phyloP scores from a whole-genome alignment of 2,329 filamentous ascomycete species.

The Thelonectria olida region DNA sequence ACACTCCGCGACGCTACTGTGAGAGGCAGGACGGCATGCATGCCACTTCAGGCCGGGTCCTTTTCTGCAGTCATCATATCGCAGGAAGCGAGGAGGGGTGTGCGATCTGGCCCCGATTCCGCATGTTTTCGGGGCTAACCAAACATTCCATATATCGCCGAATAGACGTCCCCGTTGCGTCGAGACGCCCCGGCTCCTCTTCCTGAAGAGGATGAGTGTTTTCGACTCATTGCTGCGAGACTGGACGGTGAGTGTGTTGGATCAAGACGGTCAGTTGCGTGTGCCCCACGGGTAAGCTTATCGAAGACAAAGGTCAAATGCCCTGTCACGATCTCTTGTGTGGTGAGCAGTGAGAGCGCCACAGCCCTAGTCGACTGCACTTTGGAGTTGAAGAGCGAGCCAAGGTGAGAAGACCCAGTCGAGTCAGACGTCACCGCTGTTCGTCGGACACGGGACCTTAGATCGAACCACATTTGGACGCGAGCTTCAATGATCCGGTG shows the following conservation, averaged over 20 bases:
- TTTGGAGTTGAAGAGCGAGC: neutral
- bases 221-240: too few relatives aligned
- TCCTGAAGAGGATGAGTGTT: too few relatives aligned
- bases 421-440: neutral
- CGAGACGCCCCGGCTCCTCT: too few relatives aligned
- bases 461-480: neutral
- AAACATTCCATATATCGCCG: neutral
- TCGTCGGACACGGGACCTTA: neutral
- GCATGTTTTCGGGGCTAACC: slow-evolving; percentile 4
- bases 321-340: neutral
- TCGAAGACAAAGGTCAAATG: slow-evolving; percentile 4
- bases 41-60: slow-evolving; percentile 8
- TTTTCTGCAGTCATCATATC: slow-evolving; percentile 21
- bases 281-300: slow-evolving; percentile 11
- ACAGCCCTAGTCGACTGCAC: neutral
- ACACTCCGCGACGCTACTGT: neutral
- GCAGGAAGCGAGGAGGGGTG: slow-evolving; percentile 5
- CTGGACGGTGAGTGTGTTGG: too few relatives aligned
- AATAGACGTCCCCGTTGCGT: neutral
- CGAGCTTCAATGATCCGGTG: neutral
- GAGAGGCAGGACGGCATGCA: slow-evolving; percentile 11
- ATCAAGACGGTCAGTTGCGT: neutral
- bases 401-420: neutral
- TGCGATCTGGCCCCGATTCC: slow-evolving; percentile 21
- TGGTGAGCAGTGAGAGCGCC: neutral